phyloP scores from a whole-genome alignment of 805 yeast species.

The Suhomyces vadensis region DNA sequence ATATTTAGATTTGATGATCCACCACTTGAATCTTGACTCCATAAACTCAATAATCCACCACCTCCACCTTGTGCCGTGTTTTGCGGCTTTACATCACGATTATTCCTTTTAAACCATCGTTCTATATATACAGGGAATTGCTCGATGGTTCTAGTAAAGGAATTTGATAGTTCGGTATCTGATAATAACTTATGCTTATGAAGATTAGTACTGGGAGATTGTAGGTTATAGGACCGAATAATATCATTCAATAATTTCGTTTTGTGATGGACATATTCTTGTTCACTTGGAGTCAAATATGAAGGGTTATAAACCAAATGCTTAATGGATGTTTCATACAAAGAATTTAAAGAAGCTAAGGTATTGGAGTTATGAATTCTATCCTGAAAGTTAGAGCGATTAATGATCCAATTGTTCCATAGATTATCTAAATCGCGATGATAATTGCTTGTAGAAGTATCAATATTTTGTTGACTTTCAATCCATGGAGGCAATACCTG shows the following conservation, averaged over 20 bases:
- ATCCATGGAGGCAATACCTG: slow-evolving; percentile 90
- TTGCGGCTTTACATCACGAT: neutral
- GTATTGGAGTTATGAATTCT: neutral
- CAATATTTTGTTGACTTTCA: slow-evolving; percentile 66
- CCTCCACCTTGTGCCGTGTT: neutral
- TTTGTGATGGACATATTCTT: slow-evolving; percentile 24
- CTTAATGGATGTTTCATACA: slow-evolving; percentile 2
- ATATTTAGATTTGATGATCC: slow-evolving; percentile 13
- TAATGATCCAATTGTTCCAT: slow-evolving; percentile 17
- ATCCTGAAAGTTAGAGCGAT: slow-evolving; percentile 7
- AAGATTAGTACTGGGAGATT: slow-evolving; percentile 36
- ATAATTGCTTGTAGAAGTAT: slow-evolving; percentile 47
- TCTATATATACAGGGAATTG: slow-evolving; percentile 15
- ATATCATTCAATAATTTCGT: slow-evolving; percentile 22
- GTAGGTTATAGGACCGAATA: slow-evolving; percentile 39
- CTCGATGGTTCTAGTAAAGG: slow-evolving; percentile 18
- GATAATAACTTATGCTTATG: slow-evolving; percentile 39
- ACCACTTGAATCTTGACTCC: slow-evolving; percentile 9
- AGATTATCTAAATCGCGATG: slow-evolving; percentile 43
- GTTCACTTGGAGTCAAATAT: slow-evolving; percentile 6
- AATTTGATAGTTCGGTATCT: slow-evolving; percentile 27
- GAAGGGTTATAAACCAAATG: neutral
- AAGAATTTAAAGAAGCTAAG: slow-evolving; percentile 2
- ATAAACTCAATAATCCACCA: slow-evolving; percentile 10
- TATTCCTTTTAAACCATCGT: slow-evolving; percentile 17